Conservation (phyloP, 208 protist genomes). For the Willaertia magna region DNA sequence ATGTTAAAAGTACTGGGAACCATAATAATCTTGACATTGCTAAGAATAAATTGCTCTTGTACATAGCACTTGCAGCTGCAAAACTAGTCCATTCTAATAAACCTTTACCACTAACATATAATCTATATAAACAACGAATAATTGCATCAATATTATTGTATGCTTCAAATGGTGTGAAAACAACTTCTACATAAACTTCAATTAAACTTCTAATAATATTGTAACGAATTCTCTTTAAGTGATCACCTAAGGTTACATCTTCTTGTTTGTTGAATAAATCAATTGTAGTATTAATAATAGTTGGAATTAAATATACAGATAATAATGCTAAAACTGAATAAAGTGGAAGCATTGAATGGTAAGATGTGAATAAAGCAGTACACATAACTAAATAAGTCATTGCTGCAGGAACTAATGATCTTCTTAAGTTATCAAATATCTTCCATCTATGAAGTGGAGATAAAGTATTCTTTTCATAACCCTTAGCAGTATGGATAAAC, state of each 20-base stretch:
- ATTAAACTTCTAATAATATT: background rate
- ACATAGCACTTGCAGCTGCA: background rate
- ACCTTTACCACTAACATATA: background rate
- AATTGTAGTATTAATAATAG: background rate
- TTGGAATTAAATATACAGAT: background rate
- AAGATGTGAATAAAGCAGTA: background rate
- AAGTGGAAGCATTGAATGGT: background rate
- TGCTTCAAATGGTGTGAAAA: background rate
- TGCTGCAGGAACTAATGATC: background rate
- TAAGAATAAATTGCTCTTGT: background rate
- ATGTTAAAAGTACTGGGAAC: background rate
- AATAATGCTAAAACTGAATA: background rate
- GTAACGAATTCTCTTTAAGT: background rate
- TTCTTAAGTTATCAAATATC: slow-evolving; percentile 11
- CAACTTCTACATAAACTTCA: background rate
- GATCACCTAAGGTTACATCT: background rate
- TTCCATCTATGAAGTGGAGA: background rate
- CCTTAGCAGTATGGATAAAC: background rate
- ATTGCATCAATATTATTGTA: slow-evolving; percentile 10
- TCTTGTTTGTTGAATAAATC: background rate
- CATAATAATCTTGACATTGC: background rate
- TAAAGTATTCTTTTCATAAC: background rate
- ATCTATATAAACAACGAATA: background rate
- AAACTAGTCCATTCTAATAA: background rate
- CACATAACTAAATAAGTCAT: background rate